Evolutionary conservation across 352 stramenopile genomes (phyloP).

Genomic region (Phytopythium helicoides): DNA sequence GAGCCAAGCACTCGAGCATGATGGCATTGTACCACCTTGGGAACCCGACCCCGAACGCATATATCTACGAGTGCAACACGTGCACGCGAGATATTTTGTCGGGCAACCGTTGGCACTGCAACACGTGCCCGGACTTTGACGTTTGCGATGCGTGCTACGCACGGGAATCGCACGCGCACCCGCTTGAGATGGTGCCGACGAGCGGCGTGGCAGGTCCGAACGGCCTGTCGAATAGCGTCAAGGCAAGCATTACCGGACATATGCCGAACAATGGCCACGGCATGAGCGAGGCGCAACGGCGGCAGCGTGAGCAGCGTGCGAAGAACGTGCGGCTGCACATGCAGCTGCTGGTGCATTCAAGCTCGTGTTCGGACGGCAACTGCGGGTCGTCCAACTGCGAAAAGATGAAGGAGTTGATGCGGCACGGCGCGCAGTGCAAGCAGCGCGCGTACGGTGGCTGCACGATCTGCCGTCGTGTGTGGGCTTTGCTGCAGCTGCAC

Average conservation of each 20-base stretch:
- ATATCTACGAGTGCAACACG: conserved; percentile 85
- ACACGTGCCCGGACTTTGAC: conserved; percentile 87
- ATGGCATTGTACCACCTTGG: conserved; percentile 99
- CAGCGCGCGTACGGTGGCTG: conserved; percentile 91
- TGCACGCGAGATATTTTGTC: conserved; percentile 82
- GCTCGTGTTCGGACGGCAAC: conserved; percentile 89
- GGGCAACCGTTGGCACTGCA: conserved; percentile 89
- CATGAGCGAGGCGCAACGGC: conserved; percentile 64
- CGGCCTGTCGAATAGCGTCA: conserved; percentile 7
- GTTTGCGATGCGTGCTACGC: conserved; percentile 87
- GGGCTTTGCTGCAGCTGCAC: conserved; percentile 97
- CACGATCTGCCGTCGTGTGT: conserved; percentile 96
- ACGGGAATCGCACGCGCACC: conserved; percentile 81
- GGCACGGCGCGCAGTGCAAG: conserved; percentile 94
- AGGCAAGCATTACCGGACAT: conserved; percentile 3
- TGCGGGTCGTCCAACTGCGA: conserved; percentile 97
- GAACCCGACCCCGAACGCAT: conserved; percentile 91
- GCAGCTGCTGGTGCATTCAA: conserved; percentile 97
- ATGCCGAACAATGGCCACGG: conserved; percentile 15
- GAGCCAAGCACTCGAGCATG: conserved; percentile 99
- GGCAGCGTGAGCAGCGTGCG: conserved; percentile 80
- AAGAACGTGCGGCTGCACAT: conserved; percentile 97
- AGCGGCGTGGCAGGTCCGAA: conserved; percentile 28
- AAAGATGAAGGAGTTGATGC: conserved; percentile 99
- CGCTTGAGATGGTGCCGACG: conserved; percentile 78